Evolutionary conservation across 2,329 filamentous ascomycete genomes (phyloP).

Genomic region (Xylariales sp.): DNA sequence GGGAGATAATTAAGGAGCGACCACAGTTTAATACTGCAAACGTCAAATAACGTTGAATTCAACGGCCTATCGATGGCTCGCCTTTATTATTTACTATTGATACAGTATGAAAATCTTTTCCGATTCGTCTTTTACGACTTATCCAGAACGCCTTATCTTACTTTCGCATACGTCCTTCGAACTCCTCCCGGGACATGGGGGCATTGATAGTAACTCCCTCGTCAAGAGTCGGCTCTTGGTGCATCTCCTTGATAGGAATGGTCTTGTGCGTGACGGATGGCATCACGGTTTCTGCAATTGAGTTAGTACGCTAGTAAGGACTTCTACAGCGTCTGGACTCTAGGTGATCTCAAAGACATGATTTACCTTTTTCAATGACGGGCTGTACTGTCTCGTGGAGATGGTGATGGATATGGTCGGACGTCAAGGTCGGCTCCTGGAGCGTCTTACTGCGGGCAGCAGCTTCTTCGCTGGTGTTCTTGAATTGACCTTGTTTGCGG

Average conservation of each 20-base stretch:
- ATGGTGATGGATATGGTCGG: slow-evolving; percentile 35
- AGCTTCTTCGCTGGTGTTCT: slow-evolving; percentile 13
- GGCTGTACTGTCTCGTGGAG: slow-evolving; percentile 39
- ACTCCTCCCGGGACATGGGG: slow-evolving; percentile 33
- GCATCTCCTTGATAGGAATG: slow-evolving; percentile 33
- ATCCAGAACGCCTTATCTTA: background rate
- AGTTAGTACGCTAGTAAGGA: background rate
- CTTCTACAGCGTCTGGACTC: background rate
- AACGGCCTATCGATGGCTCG: no score
- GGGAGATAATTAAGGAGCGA: no score
- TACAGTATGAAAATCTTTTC: no score
- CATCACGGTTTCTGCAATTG: slow-evolving; percentile 26
- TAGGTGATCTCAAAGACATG: background rate
- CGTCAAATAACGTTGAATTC: no score
- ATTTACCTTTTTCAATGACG: slow-evolving; percentile 32
- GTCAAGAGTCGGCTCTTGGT: slow-evolving; percentile 27
- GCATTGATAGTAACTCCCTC: slow-evolving; percentile 30
- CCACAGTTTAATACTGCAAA: no score
- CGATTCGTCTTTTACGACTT: no score
- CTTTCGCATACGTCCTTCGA: slow-evolving; percentile 26
- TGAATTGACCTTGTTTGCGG: slow-evolving; percentile 22
- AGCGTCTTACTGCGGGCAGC: slow-evolving; percentile 2
- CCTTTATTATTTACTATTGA: no score
- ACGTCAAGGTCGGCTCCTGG: slow-evolving; percentile 27
- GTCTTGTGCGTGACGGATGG: slow-evolving; percentile 38